Evolutionary conservation across 192 early-diverging fungal species (phyloP).

Genomic region (Mortierella alpina): DNA sequence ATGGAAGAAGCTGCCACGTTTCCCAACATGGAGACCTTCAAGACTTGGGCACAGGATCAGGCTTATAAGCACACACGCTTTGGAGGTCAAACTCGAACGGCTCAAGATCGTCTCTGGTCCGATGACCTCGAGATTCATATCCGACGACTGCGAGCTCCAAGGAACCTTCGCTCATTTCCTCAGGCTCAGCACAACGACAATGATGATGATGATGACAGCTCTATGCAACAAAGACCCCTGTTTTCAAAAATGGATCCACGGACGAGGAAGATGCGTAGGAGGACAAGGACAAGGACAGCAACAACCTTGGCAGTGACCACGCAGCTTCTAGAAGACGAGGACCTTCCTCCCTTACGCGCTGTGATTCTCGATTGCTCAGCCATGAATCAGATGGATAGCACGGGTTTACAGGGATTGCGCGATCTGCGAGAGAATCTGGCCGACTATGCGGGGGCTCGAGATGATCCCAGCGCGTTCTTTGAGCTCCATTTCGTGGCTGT

Average conservation of each 20-base stretch:
- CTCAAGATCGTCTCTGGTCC: slow-evolving; percentile 23
- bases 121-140: slow-evolving; percentile 27
- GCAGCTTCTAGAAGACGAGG: slow-evolving; percentile 34
- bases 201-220: neutral
- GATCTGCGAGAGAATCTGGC: slow-evolving; percentile 52
- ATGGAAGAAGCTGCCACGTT: slow-evolving; percentile 71
- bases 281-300: too few species aligned
- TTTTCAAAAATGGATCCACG: too few species aligned
- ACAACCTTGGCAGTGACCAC: too few species aligned
- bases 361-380: slow-evolving; percentile 83
- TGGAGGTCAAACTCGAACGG: slow-evolving; percentile 10
- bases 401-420: slow-evolving; percentile 76
- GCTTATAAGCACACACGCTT: slow-evolving; percentile 27
- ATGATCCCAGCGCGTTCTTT: slow-evolving; percentile 18
- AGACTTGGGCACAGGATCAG: slow-evolving; percentile 51
- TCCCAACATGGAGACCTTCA: slow-evolving; percentile 72
- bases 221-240: too few species aligned
- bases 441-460: slow-evolving; percentile 31
- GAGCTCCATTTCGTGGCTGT: slow-evolving; percentile 25
- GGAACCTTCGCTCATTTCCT: neutral
- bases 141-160: slow-evolving; percentile 43
- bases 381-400: slow-evolving; percentile 81
- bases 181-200: neutral
- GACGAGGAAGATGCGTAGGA: too few species aligned
- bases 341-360: slow-evolving; percentile 65